Evolutionary conservation across 768 basidiomycete genomes (phyloP).

Genomic region (Kondoa subrosea): DNA sequence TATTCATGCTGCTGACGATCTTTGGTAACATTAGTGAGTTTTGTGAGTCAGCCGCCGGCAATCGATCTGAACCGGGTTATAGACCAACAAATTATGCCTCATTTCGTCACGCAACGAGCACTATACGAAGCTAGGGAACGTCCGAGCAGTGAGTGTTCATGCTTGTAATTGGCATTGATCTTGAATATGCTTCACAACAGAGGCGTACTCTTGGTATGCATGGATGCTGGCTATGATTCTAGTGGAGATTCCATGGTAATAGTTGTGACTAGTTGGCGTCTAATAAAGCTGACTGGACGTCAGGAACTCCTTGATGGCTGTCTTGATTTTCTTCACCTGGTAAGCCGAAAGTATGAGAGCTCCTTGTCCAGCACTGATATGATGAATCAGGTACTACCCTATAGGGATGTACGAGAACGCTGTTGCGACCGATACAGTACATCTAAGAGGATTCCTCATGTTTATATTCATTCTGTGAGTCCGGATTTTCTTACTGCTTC

Average conservation of each 20-base stretch:
- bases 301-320: not conserved
- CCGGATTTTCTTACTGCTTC: conserved; percentile 10
- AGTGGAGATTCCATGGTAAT: not conserved
- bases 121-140: conserved; percentile 54
- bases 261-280: not conserved
- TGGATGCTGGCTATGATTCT: not conserved
- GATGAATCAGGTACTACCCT: conserved; percentile 34
- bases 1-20: conserved; percentile 30
- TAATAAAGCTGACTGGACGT: not conserved
- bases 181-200: no score
- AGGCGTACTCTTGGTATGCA: not conserved
- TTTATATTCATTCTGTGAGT: conserved; percentile 31
- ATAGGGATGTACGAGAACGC: conserved; percentile 37
- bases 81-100: conserved; percentile 32
- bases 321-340: conserved; percentile 12
- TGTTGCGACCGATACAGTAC: conserved; percentile 30
- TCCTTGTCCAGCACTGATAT: conserved; percentile 30
- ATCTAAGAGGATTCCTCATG: conserved; percentile 35
- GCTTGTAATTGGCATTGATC: conserved; percentile 32
- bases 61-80: not conserved
- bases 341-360: conserved; percentile 18
- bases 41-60: no score
- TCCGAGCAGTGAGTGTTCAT: conserved; percentile 49
- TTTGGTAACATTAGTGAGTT: not conserved
- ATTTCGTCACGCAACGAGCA: conserved; percentile 44